Percentiles rank a stretch among this genome's conserved stretches.
phyloP scores from a whole-genome alignment of 2,329 filamentous ascomycete species.

The Thyridium curvatum region DNA sequence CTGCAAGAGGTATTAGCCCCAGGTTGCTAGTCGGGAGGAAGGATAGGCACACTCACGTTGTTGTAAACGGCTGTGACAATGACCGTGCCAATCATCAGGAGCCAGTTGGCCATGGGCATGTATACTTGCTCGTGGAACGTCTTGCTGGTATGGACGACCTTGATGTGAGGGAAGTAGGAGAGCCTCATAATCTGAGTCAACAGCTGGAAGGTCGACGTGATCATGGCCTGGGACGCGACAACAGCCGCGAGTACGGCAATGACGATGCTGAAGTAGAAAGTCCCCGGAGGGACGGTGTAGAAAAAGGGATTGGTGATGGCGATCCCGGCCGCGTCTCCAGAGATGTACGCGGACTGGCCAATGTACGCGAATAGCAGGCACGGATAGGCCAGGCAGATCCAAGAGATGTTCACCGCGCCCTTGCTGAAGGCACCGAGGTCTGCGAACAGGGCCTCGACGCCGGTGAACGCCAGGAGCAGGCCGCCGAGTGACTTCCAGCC shows the following conservation, averaged over 20 bases:
- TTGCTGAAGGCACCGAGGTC: constrained; percentile 70
- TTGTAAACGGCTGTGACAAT: constrained; percentile 69
- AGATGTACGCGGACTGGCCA: constrained; percentile 71
- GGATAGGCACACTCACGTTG: too few species aligned
- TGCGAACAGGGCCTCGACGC: constrained; percentile 73
- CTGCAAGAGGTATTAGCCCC: too few species aligned
- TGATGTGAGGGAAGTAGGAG: constrained; percentile 70
- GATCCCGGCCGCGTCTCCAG: constrained; percentile 40
- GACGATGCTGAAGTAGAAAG: constrained; percentile 59
- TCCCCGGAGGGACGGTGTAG: constrained; percentile 60
- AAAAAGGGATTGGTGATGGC: constrained; percentile 76
- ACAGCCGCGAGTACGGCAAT: constrained; percentile 65
- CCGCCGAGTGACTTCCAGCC: constrained; percentile 65
- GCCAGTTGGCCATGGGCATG: constrained; percentile 69
- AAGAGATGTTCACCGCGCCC: constrained; percentile 65
- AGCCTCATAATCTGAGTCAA: constrained; percentile 66
- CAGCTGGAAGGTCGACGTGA: constrained; percentile 66
- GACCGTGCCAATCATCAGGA: constrained; percentile 71
- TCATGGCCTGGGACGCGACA: constrained; percentile 73
- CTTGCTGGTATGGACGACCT: constrained; percentile 64
- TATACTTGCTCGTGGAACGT: constrained; percentile 71
- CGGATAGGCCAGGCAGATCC: constrained; percentile 63
- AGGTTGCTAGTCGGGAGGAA: too few species aligned
- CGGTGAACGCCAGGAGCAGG: constrained; percentile 68
- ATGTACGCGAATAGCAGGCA: constrained; percentile 60